A percentile compares a stretch with the other conserved stretches of the same genome.
Evolutionary conservation across 179 eudicot genomes (phyloP).

Genomic region (Spinacia oleracea): DNA sequence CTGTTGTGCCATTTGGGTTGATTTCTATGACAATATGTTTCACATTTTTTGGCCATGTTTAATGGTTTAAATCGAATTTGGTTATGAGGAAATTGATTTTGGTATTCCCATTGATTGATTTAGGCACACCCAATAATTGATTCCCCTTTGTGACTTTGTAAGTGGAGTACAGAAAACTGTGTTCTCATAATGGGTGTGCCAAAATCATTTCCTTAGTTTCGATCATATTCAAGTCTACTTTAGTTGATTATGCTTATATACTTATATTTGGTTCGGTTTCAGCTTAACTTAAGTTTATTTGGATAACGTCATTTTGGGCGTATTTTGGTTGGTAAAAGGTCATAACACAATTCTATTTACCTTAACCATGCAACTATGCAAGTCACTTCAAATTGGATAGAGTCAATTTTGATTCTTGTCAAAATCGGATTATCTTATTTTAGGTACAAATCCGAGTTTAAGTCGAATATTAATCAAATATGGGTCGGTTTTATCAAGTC

Average conservation of each 20-base stretch:
- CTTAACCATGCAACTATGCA: not conserved
- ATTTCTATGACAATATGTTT: conserved; percentile 5
- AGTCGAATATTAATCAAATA: not conserved
- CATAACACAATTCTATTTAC: not conserved
- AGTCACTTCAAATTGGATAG: not conserved
- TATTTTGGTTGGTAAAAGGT: not conserved
- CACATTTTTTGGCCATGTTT: not conserved
- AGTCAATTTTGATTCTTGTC: not conserved
- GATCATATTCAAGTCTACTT: not conserved
- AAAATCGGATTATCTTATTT: not conserved
- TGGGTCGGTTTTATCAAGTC: not conserved
- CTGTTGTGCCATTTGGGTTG: conserved; percentile 13
- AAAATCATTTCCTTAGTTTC: too few species aligned
- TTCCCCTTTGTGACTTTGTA: too few species aligned
- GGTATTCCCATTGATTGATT: too few species aligned
- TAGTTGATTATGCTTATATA: not conserved
- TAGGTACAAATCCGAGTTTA: not conserved
- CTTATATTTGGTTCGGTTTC: not conserved
- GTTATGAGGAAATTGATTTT: too few species aligned
- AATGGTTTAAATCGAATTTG: not conserved
- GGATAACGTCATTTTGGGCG: not conserved
- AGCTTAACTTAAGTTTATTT: not conserved
- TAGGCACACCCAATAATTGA: too few species aligned
- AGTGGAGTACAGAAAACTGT: too few species aligned
- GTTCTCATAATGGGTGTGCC: too few species aligned